These are phyloP conservation scores for Scleroderma citrinum DNA, from an alignment of 768 basidiomycete genomes.

Conservation along the genomic window DNA sequence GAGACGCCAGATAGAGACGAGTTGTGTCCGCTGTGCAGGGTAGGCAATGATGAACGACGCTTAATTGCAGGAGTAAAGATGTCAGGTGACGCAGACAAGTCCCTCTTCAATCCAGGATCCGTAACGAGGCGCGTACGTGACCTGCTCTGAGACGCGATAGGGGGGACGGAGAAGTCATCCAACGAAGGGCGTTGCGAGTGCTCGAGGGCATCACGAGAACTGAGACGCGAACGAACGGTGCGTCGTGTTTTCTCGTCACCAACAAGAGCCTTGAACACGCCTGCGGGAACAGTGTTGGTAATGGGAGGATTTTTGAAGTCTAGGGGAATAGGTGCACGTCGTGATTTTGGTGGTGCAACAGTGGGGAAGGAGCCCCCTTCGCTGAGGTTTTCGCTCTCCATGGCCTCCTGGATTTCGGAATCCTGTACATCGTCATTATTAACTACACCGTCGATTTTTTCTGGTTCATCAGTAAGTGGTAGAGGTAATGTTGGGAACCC, in stretches of 20 bases:
- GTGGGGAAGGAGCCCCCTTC: slow-evolving; percentile 5
- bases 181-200: slow-evolving; percentile 65
- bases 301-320: slow-evolving; percentile 66
- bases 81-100: slow-evolving; percentile 29
- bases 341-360: slow-evolving; percentile 31
- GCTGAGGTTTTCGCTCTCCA: slow-evolving; percentile 10
- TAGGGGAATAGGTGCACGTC: slow-evolving; percentile 71
- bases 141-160: slow-evolving; percentile 60
- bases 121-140: slow-evolving; percentile 50
- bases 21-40: slow-evolving; percentile 41
- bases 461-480: slow-evolving; percentile 11
- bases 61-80: slow-evolving; percentile 39
- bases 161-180: slow-evolving; percentile 66
- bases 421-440: slow-evolving; percentile 5
- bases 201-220: slow-evolving; percentile 70
- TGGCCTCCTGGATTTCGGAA: slow-evolving; percentile 6
- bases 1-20: slow-evolving; percentile 42
- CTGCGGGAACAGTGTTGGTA: slow-evolving; percentile 77
- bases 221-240: slow-evolving; percentile 68
- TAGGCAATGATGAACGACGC: slow-evolving; percentile 54
- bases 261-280: slow-evolving; percentile 76
- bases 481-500: slow-evolving; percentile 46
- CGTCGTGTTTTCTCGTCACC: slow-evolving; percentile 63
- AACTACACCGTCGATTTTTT: slow-evolving; percentile 7
- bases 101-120: slow-evolving; percentile 44